phyloP scores from a whole-genome alignment of 192 early-diverging fungal genomes.

The Gonapodya prolifera region DNA sequence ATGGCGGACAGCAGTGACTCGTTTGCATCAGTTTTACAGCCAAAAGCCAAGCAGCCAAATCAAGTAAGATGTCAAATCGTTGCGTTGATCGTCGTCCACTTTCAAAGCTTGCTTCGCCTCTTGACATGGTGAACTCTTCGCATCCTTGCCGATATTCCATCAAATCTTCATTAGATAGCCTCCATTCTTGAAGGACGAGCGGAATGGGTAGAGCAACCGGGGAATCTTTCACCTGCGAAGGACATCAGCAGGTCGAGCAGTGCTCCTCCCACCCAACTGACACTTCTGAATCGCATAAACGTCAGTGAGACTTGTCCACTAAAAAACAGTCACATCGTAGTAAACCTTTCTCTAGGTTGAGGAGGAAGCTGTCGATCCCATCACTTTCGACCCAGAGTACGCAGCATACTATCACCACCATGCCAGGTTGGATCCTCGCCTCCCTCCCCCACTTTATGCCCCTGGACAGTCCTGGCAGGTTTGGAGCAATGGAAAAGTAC shows the following conservation, averaged over 20 bases:
- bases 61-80: constrained; percentile 2
- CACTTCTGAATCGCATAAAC: constrained; percentile 25
- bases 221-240: constrained; percentile 20
- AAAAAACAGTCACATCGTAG: constrained; percentile 1
- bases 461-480: constrained; percentile 56
- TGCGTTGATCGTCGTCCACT: not conserved
- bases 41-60: constrained; percentile 11
- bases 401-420: constrained; percentile 42
- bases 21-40: constrained; percentile 6
- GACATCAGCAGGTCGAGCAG: constrained; percentile 50
- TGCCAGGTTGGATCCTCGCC: constrained; percentile 43
- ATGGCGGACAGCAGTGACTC: not conserved
- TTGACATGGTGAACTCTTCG: not conserved
- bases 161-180: constrained; percentile 17
- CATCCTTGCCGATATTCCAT: constrained; percentile 8
- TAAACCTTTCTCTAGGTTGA: constrained; percentile 3
- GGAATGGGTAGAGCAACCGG: constrained; percentile 26
- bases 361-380: constrained; percentile 27
- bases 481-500: constrained; percentile 19
- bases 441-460: constrained; percentile 42
- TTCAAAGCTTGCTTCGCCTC: not conserved
- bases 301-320: constrained; percentile 14
- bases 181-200: constrained; percentile 35
- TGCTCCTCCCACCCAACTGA: constrained; percentile 62
- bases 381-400: constrained; percentile 45